A percentile compares a stretch with the other conserved stretches of the same genome.
Evolutionary conservation across 495 filamentous ascomycete genomes (phyloP).

Genomic region (Tuber magnatum): DNA sequence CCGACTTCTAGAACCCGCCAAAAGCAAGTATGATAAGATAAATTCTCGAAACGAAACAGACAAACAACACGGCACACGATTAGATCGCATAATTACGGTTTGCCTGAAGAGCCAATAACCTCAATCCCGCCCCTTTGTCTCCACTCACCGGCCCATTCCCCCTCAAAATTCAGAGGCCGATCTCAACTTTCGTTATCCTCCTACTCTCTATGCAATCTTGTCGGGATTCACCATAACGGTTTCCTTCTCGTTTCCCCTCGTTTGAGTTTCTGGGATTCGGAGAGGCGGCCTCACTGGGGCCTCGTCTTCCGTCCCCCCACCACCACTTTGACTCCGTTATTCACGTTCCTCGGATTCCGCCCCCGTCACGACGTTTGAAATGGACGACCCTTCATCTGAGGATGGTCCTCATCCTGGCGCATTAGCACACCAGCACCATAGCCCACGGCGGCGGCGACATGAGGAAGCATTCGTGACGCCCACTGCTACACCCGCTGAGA

Average conservation of each 20-base stretch:
- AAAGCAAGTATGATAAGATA: slow-evolving; percentile 2
- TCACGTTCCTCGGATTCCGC: background rate
- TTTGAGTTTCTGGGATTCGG: slow-evolving; percentile 18
- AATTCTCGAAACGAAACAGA: background rate
- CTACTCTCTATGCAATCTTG: slow-evolving; percentile 22
- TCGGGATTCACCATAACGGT: slow-evolving; percentile 22
- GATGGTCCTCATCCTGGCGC: slow-evolving; percentile 10
- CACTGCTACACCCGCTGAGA: slow-evolving; percentile 16
- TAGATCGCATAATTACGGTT: background rate
- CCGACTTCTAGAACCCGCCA: background rate
- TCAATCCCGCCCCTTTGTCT: background rate
- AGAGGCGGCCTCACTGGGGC: slow-evolving; percentile 26
- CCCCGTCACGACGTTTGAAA: slow-evolving; percentile 16
- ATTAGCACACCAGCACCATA: slow-evolving; percentile 16
- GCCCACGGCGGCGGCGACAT: slow-evolving; percentile 22
- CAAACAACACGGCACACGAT: slow-evolving; percentile 1
- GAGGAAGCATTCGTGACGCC: slow-evolving; percentile 18
- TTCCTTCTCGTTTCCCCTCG: slow-evolving; percentile 14
- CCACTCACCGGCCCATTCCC: background rate
- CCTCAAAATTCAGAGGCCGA: background rate
- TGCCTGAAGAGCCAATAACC: background rate
- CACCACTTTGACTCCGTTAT: slow-evolving; percentile 8
- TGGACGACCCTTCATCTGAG: slow-evolving; percentile 27
- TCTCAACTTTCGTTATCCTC: slow-evolving; percentile 12
- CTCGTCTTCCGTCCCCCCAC: slow-evolving; percentile 17